A percentile compares a stretch with the other conserved stretches of the same genome.
Conservation (phyloP, 2,329 filamentous ascomycete species). For the Fusarium sp. region DNA sequence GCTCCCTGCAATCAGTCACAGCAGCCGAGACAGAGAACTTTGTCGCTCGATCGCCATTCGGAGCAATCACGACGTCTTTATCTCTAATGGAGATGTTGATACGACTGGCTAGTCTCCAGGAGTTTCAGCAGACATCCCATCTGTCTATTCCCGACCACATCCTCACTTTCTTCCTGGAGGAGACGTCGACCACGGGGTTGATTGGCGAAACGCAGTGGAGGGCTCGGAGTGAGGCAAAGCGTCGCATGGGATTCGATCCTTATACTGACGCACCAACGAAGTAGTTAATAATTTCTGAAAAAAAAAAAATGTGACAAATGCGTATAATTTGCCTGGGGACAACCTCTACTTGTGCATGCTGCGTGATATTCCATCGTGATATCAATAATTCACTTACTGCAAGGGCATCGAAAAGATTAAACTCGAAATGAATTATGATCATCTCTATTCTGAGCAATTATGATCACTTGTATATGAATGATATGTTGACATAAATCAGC, state of each 20-base stretch:
- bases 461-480: neutral
- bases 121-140: conserved; percentile 91
- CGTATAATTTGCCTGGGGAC: neutral
- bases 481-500: neutral
- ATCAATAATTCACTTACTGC: neutral
- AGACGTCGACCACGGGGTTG: conserved; percentile 65
- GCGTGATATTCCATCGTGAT: neutral
- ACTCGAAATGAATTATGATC: neutral
- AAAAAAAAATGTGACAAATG: neutral
- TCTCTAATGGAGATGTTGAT: conserved; percentile 91
- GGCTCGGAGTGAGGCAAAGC: conserved; percentile 59
- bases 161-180: conserved; percentile 84
- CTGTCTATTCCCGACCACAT: conserved; percentile 92
- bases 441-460: neutral
- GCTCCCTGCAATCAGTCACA: conserved; percentile 12
- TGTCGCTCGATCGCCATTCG: conserved; percentile 60
- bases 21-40: conserved; percentile 45
- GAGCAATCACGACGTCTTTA: conserved; percentile 65
- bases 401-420: neutral
- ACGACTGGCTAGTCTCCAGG: conserved; percentile 86
- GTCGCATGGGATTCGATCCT: conserved; percentile 67
- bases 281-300: conserved; percentile 7
- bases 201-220: conserved; percentile 59
- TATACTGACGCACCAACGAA: conserved; percentile 60
- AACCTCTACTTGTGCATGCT: neutral